A percentile compares a stretch with the other conserved stretches of the same genome.
These are phyloP conservation scores for Cladosporium colombiae DNA, from an alignment of 2,329 filamentous ascomycete genomes.

Conservation along the genomic window DNA sequence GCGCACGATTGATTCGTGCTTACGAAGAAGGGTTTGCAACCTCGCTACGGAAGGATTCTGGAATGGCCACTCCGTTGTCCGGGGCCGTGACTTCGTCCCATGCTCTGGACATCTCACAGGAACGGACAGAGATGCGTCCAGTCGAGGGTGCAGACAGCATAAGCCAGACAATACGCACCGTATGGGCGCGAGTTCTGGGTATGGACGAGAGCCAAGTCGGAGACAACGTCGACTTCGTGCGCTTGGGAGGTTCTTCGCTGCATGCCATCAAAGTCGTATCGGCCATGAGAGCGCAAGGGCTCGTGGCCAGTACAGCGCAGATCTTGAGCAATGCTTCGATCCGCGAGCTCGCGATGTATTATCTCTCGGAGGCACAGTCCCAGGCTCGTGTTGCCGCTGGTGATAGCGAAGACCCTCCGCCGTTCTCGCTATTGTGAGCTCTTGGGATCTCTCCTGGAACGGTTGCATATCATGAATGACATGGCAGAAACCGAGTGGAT, in stretches of 20 bases:
- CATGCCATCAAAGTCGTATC: neutral
- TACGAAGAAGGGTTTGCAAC: neutral
- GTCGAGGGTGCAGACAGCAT: neutral
- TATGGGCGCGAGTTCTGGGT: neutral
- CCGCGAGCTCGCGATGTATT: neutral
- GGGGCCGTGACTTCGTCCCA: neutral
- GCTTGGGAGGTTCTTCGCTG: neutral
- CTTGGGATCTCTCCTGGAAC: too few species aligned
- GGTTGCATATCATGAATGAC: too few species aligned
- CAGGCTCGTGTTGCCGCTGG: neutral
- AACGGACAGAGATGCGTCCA: neutral
- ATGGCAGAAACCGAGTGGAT: too few species aligned
- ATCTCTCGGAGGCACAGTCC: neutral
- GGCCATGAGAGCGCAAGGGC: neutral
- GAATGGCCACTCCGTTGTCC: neutral
- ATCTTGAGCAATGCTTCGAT: neutral
- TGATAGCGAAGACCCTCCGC: neutral
- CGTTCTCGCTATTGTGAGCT: neutral
- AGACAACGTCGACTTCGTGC: neutral
- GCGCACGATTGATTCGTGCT: neutral
- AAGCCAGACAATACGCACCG: neutral
- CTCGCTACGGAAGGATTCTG: neutral
- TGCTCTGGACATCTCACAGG: neutral
- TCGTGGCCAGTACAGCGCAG: neutral
- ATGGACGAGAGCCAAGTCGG: neutral